Percentiles rank a stretch among this genome's conserved stretches.
phyloP scores from a whole-genome alignment of 768 basidiomycete species.

The Phlegmacium glaucopus region DNA sequence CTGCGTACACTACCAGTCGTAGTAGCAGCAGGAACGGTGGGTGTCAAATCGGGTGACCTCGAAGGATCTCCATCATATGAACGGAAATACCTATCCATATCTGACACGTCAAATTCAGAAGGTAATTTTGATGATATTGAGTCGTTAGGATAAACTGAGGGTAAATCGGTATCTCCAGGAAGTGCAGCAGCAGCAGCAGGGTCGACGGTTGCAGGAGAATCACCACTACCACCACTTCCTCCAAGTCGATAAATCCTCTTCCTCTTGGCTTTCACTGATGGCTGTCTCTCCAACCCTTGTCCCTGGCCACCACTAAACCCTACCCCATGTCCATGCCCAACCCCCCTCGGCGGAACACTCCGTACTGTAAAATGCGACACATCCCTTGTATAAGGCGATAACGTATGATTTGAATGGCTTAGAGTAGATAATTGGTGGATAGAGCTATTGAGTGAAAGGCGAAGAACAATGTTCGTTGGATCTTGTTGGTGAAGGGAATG shows the following conservation, averaged over 20 bases:
- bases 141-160: not conserved
- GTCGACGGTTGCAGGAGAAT: not conserved
- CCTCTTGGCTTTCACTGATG: constrained; percentile 67
- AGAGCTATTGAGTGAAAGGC: constrained; percentile 64
- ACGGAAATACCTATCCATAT: constrained; percentile 72
- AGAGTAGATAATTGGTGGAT: constrained; percentile 86
- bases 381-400: constrained; percentile 90
- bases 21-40: too few relatives aligned
- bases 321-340: constrained; percentile 16
- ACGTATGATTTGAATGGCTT: constrained; percentile 85
- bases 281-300: constrained; percentile 36
- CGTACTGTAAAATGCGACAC: constrained; percentile 91
- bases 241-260: constrained; percentile 72
- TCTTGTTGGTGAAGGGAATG: constrained; percentile 23
- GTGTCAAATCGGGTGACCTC: not conserved
- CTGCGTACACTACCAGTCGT: too few relatives aligned
- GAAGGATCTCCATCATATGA: not conserved
- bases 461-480: constrained; percentile 57
- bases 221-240: constrained; percentile 13
- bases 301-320: constrained; percentile 12
- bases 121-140: constrained; percentile 25
- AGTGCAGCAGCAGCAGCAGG: constrained; percentile 11
- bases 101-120: constrained; percentile 58
- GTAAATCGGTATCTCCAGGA: constrained; percentile 4
- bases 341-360: constrained; percentile 67